Percentiles rank a stretch among this genome's conserved stretches.
These are phyloP conservation scores for Rhizomucor pusillus DNA, from an alignment of 371 early-diverging fungal genomes.

Conservation along the genomic window DNA sequence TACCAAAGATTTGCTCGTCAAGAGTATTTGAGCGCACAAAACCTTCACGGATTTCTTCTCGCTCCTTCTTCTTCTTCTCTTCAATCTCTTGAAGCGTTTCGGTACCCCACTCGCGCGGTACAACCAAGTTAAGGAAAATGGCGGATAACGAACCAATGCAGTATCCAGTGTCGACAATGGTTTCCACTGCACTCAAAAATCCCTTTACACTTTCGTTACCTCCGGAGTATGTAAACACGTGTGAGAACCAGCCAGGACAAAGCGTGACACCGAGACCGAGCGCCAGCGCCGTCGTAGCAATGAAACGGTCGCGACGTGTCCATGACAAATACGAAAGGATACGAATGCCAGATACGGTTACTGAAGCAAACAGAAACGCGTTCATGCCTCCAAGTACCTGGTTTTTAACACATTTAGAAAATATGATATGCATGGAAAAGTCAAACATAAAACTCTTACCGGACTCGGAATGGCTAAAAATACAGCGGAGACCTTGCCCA, in stretches of 20 bases:
- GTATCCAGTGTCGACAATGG: conserved; percentile 57
- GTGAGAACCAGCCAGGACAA: conserved; percentile 47
- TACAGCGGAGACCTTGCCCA: conserved; percentile 62
- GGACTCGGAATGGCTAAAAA: conserved; percentile 56
- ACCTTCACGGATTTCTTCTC: conserved; percentile 38
- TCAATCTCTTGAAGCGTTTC: conserved; percentile 33
- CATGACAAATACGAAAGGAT: conserved; percentile 59
- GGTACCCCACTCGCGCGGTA: conserved; percentile 44
- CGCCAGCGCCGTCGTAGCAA: conserved; percentile 45
- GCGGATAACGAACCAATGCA: conserved; percentile 52
- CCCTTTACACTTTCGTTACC: conserved; percentile 43
- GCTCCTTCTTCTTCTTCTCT: conserved; percentile 22
- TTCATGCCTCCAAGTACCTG: conserved; percentile 56
- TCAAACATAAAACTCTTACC: conserved; percentile 16
- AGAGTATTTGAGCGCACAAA: conserved; percentile 20
- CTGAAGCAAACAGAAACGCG: conserved; percentile 59
- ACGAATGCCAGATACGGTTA: conserved; percentile 63
- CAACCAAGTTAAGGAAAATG: conserved; percentile 49
- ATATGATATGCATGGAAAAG: too few species aligned
- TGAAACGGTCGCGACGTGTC: conserved; percentile 67
- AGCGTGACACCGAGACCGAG: conserved; percentile 58
- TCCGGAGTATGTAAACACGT: conserved; percentile 58
- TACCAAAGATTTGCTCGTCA: conserved; percentile 12
- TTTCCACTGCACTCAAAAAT: conserved; percentile 52
- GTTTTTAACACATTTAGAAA: not conserved